Conservation (phyloP, 768 basidiomycete species). For the Suillus occidentalis region DNA sequence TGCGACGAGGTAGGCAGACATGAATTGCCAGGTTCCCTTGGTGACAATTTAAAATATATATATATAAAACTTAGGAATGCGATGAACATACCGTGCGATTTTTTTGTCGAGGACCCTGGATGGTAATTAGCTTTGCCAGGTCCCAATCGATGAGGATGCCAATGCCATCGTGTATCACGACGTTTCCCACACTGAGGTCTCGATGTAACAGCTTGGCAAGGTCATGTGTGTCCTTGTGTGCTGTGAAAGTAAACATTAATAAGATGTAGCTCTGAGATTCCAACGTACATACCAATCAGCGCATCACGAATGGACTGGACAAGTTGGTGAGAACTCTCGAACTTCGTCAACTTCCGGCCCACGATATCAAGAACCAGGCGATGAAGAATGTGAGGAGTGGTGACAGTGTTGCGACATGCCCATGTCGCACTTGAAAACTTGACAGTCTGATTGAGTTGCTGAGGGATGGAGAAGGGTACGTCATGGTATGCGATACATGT, state of each 20-base stretch:
- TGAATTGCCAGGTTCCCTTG: slow-evolving; percentile 10
- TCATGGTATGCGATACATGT: slow-evolving; percentile 1
- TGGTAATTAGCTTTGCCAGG: no score
- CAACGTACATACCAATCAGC: not conserved
- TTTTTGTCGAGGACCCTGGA: no score
- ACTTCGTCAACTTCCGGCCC: not conserved
- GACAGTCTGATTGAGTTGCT: not conserved
- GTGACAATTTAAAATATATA: not conserved
- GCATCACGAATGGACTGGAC: slow-evolving; percentile 4
- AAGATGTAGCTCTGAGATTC: not conserved
- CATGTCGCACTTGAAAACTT: not conserved
- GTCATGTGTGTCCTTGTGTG: not conserved
- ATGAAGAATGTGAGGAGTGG: slow-evolving; percentile 3
- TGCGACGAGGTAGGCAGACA: not conserved
- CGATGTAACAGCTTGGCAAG: not conserved
- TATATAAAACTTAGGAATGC: no score
- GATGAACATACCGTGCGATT: no score
- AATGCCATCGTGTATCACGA: not conserved
- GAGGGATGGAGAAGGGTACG: not conserved
- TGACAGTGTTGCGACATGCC: not conserved
- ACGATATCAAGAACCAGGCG: not conserved
- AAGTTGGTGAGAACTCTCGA: not conserved
- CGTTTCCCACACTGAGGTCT: no score
- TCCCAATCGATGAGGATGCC: no score
- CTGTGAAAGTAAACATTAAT: not conserved